phyloP scores from a whole-genome alignment of 129 eudicot species.

The Pulicaria dysenterica region DNA sequence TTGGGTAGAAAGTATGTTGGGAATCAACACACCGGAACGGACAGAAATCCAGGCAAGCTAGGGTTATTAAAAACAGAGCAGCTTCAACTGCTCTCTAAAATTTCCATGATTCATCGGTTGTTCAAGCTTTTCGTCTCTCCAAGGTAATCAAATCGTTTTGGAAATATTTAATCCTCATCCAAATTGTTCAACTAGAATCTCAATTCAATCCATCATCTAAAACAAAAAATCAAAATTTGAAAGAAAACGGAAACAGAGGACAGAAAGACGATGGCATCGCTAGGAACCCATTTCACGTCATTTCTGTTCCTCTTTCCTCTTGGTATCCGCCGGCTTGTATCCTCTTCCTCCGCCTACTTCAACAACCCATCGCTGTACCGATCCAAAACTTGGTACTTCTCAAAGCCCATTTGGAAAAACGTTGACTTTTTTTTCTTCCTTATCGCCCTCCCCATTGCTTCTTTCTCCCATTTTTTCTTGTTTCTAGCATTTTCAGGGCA shows the following conservation, averaged over 20 bases:
- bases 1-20: no score
- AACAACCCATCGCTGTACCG: constrained; percentile 60
- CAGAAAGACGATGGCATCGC: constrained; percentile 46
- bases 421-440: constrained; percentile 58
- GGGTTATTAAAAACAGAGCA: no score
- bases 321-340: constrained; percentile 56
- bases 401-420: constrained; percentile 65
- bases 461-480: constrained; percentile 49
- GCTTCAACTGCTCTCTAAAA: no score
- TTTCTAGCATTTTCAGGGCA: constrained; percentile 63
- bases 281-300: constrained; percentile 63
- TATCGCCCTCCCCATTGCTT: constrained; percentile 62
- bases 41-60: no score
- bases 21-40: no score
- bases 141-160: not conserved
- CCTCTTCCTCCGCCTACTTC: constrained; percentile 54
- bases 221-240: not conserved
- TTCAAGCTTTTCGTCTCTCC: no score
- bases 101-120: no score
- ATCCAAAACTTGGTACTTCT: constrained; percentile 70
- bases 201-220: not conserved
- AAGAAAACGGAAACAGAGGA: no score
- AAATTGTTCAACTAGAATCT: constrained; percentile 9
- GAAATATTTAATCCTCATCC: constrained; percentile 1
- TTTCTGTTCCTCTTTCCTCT: constrained; percentile 64